Base-by-base conservation (phyloP, 1,139 yeast species). In the Kurtzmaniella quercitrusa region DNA sequence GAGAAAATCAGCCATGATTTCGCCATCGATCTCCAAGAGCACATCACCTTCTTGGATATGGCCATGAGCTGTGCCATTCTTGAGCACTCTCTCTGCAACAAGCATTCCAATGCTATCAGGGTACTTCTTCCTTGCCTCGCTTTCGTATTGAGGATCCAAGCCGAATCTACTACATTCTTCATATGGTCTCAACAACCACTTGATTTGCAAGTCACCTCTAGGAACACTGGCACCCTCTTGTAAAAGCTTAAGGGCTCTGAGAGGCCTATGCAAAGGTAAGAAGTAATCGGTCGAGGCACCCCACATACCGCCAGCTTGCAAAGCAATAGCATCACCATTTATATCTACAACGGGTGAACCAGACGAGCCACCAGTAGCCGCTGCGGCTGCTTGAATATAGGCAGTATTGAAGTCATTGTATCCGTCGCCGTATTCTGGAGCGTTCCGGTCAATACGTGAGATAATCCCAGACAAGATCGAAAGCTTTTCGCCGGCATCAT, bases 371-470 rank as follows among this genome's bases (percentile, higher is more conserved):
- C 97, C 97, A 9, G 95, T 85, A 0, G 97, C 96, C 52, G 91
- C 79, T 1, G 97, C 96, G n/a, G 97, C 96, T 1, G 97, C 98
- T 64, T 91, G 97, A 48, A 91, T 89, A 65, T 91, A 91, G 62
- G 89, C 96, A 0, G 97, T 91, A 60, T 91, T 91, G 74, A 90
- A 91, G 68, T 91, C 98, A 58, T 87, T 89, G 61, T 90, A 91
- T 38, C 97, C 97, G 14, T 15, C 6, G 18, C 10, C 5, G 60
- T 91, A 91, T 51, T 87, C 95, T 2, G 97, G 97, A 3, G 96
- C 95, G 60, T 90, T 90, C 70, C 97, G 81, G 64, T 91, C 97
- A 48, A 90, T 66, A 62, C 97, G 78, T 40, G 95, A 84, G 43
- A 91, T 90, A 61, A 89, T 88, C 29, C 97, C 97, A 2, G 95